A percentile compares a stretch with the other conserved stretches of the same genome.
Evolutionary conservation across 305 asterid species (phyloP).

Genomic region (Nicotiana rustica): DNA sequence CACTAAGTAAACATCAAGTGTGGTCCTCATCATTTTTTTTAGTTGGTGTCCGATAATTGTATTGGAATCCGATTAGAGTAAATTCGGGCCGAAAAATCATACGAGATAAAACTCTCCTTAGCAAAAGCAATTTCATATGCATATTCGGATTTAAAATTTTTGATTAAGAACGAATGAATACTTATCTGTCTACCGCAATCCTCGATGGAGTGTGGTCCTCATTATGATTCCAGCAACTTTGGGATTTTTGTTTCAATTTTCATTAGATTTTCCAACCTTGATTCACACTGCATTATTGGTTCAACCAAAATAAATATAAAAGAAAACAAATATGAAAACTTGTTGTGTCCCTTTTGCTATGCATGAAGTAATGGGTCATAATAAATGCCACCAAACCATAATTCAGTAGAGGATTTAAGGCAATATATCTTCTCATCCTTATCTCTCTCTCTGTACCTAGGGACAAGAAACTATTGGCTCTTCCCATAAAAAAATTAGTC

Average conservation of each 20-base stretch:
- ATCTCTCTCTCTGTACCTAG: conserved; percentile 4
- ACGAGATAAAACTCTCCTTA: too few species aligned
- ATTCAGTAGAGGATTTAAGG: conserved; percentile 8
- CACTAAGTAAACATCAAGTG: conserved; percentile 5
- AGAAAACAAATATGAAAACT: not conserved
- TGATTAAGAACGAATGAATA: too few species aligned
- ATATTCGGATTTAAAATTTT: too few species aligned
- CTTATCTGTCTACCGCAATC: too few species aligned
- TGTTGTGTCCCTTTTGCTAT: not conserved
- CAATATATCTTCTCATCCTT: not conserved
- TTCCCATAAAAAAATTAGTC: not conserved
- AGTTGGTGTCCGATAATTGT: too few species aligned
- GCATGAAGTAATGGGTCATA: conserved; percentile 18
- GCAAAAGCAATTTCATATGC: too few species aligned
- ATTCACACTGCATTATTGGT: not conserved
- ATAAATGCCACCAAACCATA: conserved; percentile 18
- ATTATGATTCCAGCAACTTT: conserved; percentile 9
- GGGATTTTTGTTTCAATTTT: not conserved
- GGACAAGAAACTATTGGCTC: conserved; percentile 22
- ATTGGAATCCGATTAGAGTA: too few species aligned
- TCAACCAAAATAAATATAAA: not conserved
- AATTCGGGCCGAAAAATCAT: too few species aligned
- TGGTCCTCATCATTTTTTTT: not conserved
- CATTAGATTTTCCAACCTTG: not conserved
- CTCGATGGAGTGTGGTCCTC: not conserved